Conservation (phyloP, 495 filamentous ascomycete genomes). For the Tuber indicum region DNA sequence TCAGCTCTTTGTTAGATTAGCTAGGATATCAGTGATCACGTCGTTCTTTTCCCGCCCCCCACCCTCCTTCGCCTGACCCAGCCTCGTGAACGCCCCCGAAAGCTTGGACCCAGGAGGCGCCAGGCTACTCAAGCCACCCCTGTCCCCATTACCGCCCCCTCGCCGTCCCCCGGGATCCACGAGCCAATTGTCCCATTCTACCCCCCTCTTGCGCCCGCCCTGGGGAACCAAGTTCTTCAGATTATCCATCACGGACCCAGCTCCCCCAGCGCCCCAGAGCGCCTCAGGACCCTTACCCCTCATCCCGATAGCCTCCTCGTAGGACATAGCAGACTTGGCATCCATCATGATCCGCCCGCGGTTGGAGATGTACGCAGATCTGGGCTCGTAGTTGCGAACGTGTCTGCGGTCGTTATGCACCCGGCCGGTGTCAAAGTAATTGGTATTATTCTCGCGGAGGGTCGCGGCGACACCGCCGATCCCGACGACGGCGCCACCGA, state of each 20-base stretch:
- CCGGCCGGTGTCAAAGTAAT: neutral
- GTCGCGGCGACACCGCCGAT: slow-evolving; percentile 37
- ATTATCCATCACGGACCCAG: too few species aligned
- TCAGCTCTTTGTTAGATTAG: neutral
- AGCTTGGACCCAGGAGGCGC: neutral
- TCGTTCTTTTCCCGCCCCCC: neutral
- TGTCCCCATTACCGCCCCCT: neutral
- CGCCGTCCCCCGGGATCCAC: neutral
- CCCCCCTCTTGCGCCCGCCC: neutral
- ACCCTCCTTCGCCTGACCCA: neutral
- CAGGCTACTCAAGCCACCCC: neutral
- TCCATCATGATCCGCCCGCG: slow-evolving; percentile 33
- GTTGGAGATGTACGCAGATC: slow-evolving; percentile 19
- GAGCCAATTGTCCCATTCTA: neutral
- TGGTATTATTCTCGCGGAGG: slow-evolving; percentile 7
- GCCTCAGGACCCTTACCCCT: neutral
- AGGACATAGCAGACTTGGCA: neutral
- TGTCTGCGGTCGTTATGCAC: slow-evolving; percentile 24
- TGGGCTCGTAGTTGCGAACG: slow-evolving; percentile 20
- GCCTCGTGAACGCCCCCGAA: neutral
- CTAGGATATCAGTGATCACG: neutral
- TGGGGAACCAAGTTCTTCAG: neutral
- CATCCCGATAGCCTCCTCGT: neutral
- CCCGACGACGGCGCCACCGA: slow-evolving; percentile 31
- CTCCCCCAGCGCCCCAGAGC: neutral